These are phyloP conservation scores for Liriodendron chinense DNA, from an alignment of 164 flowering plant species.

Conservation along the genomic window DNA sequence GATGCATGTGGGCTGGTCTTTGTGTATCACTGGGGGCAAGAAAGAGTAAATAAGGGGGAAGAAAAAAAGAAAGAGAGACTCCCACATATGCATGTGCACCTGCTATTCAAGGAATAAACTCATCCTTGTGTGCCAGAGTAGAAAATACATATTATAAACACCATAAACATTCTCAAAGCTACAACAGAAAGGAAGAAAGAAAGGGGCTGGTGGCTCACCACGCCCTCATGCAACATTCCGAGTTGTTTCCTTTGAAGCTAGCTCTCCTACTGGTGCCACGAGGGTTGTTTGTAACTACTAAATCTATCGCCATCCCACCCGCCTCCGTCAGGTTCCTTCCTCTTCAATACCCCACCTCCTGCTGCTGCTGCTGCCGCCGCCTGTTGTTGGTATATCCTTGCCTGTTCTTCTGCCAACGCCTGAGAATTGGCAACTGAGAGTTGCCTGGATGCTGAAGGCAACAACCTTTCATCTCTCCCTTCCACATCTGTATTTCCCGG, in stretches of 20 bases:
- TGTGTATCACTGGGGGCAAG: not conserved
- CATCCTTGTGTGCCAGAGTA: constrained; percentile 9
- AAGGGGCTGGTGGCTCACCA: constrained; percentile 25
- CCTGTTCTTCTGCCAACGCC: constrained; percentile 56
- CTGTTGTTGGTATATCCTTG: constrained; percentile 43
- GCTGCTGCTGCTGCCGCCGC: constrained; percentile 5
- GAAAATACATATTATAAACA: constrained; percentile 8
- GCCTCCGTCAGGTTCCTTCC: constrained; percentile 61
- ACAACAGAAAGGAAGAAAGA: constrained; percentile 1
- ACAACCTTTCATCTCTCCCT: constrained; percentile 60
- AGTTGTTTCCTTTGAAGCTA: constrained; percentile 11
- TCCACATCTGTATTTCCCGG: constrained; percentile 63
- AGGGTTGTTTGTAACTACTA: constrained; percentile 43
- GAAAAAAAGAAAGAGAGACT: not conserved
- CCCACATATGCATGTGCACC: constrained; percentile 15
- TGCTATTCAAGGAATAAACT: constrained; percentile 19
- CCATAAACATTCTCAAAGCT: constrained; percentile 13
- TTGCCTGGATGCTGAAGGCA: constrained; percentile 42
- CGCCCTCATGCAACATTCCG: constrained; percentile 7
- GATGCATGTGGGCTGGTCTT: not conserved
- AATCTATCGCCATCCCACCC: constrained; percentile 54
- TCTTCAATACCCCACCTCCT: constrained; percentile 42
- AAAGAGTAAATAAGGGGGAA: not conserved
- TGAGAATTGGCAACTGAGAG: constrained; percentile 53
- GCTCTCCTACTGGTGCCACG: constrained; percentile 47